These are phyloP conservation scores for Cryphonectria nitschkei DNA, from an alignment of 2,329 filamentous ascomycete species.

Conservation along the genomic window DNA sequence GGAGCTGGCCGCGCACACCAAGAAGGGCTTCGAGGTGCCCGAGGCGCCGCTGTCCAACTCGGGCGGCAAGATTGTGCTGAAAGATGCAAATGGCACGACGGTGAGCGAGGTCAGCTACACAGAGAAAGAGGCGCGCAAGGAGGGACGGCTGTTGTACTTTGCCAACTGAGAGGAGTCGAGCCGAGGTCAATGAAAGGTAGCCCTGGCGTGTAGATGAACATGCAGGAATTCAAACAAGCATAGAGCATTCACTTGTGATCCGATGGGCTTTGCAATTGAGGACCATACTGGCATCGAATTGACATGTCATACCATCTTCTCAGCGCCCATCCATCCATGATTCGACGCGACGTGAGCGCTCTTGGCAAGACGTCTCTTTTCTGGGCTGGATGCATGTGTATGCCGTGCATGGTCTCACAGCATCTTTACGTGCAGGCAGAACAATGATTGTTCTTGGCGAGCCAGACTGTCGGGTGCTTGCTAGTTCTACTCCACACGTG, in stretches of 20 bases:
- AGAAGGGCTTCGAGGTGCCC: conserved; percentile 20
- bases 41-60: conserved; percentile 29
- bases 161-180: conserved; percentile 4
- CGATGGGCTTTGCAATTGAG: too few species aligned
- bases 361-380: not conserved
- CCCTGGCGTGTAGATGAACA: too few species aligned
- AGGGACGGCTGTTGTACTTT: conserved; percentile 30
- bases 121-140: conserved; percentile 30
- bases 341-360: not conserved
- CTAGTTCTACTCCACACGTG: not conserved
- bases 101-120: conserved; percentile 31
- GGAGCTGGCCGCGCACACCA: conserved; percentile 13
- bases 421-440: not conserved
- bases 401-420: not conserved
- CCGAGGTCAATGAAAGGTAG: too few species aligned
- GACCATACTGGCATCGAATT: too few species aligned
- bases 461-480: not conserved
- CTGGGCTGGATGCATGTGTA: not conserved
- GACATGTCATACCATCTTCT: not conserved
- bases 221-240: too few species aligned
- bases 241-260: too few species aligned
- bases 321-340: not conserved
- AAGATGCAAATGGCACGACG: conserved; percentile 26
- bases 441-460: not conserved
- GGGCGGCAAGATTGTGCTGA: conserved; percentile 30